These are phyloP conservation scores for Excoecaria agallocha DNA, from an alignment of 345 rosid species.

Conservation along the genomic window DNA sequence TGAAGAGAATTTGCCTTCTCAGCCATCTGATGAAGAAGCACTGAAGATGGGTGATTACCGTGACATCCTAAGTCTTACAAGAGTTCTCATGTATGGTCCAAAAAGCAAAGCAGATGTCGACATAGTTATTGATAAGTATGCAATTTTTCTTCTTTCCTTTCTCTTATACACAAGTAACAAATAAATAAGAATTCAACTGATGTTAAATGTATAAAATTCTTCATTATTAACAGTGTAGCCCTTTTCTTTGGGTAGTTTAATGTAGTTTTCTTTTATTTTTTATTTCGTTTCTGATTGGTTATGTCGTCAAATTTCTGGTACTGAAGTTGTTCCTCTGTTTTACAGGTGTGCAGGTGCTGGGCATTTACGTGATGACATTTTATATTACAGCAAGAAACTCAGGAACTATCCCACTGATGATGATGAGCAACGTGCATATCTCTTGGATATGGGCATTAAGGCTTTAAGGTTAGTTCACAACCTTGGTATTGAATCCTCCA, in stretches of 20 bases:
- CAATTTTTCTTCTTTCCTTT: neutral
- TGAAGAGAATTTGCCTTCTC: conserved; percentile 41
- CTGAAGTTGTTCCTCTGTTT: conserved; percentile 20
- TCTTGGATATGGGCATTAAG: conserved; percentile 80
- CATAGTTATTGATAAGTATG: conserved; percentile 60
- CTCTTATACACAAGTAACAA: neutral
- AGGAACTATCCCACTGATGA: conserved; percentile 44
- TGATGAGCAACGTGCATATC: conserved; percentile 60
- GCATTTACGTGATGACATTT: conserved; percentile 76
- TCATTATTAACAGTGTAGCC: neutral
- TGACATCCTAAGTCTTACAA: conserved; percentile 90
- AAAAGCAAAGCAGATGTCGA: conserved; percentile 92
- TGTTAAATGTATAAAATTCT: no score
- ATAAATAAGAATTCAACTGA: neutral
- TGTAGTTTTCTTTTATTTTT: neutral
- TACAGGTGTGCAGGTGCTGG: conserved; percentile 92
- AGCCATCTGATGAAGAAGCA: conserved; percentile 71
- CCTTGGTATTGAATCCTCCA: conserved; percentile 12
- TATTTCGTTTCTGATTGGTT: neutral
- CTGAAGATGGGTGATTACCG: conserved; percentile 84
- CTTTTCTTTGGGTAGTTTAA: neutral
- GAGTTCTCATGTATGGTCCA: conserved; percentile 89
- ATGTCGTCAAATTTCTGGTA: conserved; percentile 5
- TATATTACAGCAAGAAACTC: conserved; percentile 62
- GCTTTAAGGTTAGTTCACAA: conserved; percentile 65